Evolutionary conservation across 1,284 basidiomycete genomes (phyloP).

Genomic region (Singerocomus inundabilis): DNA sequence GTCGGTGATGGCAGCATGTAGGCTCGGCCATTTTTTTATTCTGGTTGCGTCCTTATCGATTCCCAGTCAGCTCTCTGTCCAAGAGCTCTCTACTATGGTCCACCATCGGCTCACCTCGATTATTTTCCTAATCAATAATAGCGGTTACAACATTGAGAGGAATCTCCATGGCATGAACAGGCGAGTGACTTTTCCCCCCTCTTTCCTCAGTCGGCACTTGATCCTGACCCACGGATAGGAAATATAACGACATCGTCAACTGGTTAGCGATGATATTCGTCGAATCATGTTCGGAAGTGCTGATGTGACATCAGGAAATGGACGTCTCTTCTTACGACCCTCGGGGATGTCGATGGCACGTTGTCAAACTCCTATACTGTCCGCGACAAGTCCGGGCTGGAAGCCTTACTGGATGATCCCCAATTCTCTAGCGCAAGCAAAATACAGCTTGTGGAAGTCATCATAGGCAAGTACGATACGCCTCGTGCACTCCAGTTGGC

Average conservation of each 20-base stretch:
- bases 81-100: constrained; percentile 81
- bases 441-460: constrained; percentile 78
- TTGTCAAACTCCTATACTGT: constrained; percentile 68
- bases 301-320: constrained; percentile 43
- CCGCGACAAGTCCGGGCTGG: constrained; percentile 60
- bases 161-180: constrained; percentile 66
- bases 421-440: constrained; percentile 58
- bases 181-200: constrained; percentile 15
- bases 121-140: constrained; percentile 87
- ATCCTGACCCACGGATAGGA: constrained; percentile 40
- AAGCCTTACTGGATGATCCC: constrained; percentile 55
- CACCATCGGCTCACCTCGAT: constrained; percentile 68
- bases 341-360: constrained; percentile 55
- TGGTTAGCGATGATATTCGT: constrained; percentile 41
- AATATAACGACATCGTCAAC: constrained; percentile 72
- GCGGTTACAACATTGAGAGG: constrained; percentile 87
- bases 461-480: constrained; percentile 74
- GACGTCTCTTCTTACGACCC: constrained; percentile 55
- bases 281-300: neutral
- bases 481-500: constrained; percentile 60
- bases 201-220: constrained; percentile 18
- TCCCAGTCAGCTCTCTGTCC: constrained; percentile 65
- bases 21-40: constrained; percentile 23
- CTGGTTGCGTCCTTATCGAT: neutral
- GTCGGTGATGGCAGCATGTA: constrained; percentile 81